A percentile compares a stretch with the other conserved stretches of the same genome.
Conservation (phyloP, 2,329 filamentous ascomycete genomes). For the Aspergillus flavus region DNA sequence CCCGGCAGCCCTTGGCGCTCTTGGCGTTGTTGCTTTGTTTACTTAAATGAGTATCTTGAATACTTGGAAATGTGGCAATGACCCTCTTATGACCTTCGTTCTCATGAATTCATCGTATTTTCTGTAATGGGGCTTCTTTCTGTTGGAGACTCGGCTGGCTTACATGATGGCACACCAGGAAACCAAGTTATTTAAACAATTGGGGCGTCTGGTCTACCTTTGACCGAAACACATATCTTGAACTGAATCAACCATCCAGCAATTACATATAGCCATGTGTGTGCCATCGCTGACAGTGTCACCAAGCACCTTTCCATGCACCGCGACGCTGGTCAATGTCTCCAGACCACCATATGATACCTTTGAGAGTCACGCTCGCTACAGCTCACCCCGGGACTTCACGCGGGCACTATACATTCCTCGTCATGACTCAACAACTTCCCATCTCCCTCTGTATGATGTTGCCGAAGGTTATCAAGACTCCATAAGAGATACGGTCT, state of each 20-base stretch:
- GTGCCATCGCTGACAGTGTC: not conserved
- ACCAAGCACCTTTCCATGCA: not conserved
- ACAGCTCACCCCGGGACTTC: not conserved
- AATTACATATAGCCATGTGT: not conserved
- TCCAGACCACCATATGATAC: not conserved
- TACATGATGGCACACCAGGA: not conserved
- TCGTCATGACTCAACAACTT: conserved; percentile 8
- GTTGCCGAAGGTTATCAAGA: conserved; percentile 2
- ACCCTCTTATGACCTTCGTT: not conserved
- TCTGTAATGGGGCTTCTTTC: not conserved
- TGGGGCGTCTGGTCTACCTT: not conserved
- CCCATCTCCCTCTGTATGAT: conserved; percentile 11
- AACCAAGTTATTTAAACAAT: not conserved
- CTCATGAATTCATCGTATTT: not conserved
- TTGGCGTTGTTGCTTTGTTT: not conserved
- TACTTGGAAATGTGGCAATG: not conserved
- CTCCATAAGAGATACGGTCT: not conserved
- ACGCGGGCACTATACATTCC: conserved; percentile 12
- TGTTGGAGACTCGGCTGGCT: not conserved
- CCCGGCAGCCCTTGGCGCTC: not conserved
- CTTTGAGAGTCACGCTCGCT: not conserved
- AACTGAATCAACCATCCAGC: not conserved
- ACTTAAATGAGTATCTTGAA: not conserved
- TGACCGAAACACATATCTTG: not conserved
- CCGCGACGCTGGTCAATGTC: not conserved